These are phyloP conservation scores for Colletotrichum destructivum DNA, from an alignment of 2,329 filamentous ascomycete genomes.

Conservation along the genomic window DNA sequence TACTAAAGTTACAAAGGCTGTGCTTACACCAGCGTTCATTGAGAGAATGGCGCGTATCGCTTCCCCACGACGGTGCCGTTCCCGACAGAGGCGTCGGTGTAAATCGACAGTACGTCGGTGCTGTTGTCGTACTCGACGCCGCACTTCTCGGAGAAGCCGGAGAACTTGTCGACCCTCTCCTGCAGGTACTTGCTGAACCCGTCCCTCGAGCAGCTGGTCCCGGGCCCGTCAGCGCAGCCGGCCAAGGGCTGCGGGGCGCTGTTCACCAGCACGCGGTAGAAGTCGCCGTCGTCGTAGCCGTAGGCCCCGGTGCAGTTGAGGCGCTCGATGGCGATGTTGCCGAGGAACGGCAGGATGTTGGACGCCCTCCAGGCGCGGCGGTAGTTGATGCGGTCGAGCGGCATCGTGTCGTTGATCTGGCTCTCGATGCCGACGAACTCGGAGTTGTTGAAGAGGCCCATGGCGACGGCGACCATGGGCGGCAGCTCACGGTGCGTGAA, in stretches of 20 bases:
- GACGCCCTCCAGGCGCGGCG: slow-evolving; percentile 75
- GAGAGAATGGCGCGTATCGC: slow-evolving; percentile 35
- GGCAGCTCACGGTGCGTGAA: slow-evolving; percentile 80
- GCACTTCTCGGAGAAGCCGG: slow-evolving; percentile 58
- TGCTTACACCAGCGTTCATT: background rate
- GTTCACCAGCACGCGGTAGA: slow-evolving; percentile 62
- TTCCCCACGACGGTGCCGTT: slow-evolving; percentile 49
- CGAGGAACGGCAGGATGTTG: slow-evolving; percentile 75
- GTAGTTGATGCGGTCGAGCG: slow-evolving; percentile 73
- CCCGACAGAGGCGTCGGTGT: slow-evolving; percentile 46
- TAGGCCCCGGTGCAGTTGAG: slow-evolving; percentile 72
- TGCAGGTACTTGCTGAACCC: slow-evolving; percentile 58
- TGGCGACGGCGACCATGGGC: slow-evolving; percentile 75
- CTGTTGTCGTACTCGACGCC: slow-evolving; percentile 53
- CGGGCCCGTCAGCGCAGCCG: slow-evolving; percentile 60
- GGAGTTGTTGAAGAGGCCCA: slow-evolving; percentile 80
- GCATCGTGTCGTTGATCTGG: slow-evolving; percentile 75
- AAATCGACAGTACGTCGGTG: slow-evolving; percentile 54
- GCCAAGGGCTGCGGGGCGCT: slow-evolving; percentile 59
- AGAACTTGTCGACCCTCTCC: slow-evolving; percentile 55
- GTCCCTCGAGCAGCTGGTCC: slow-evolving; percentile 58
- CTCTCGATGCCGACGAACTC: slow-evolving; percentile 63
- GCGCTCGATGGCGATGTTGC: slow-evolving; percentile 77
- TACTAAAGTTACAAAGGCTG: background rate
- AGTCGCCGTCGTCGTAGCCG: slow-evolving; percentile 67